Evolutionary conservation across 768 basidiomycete species (phyloP).

Genomic region (Neoboletus brunneissimus): DNA sequence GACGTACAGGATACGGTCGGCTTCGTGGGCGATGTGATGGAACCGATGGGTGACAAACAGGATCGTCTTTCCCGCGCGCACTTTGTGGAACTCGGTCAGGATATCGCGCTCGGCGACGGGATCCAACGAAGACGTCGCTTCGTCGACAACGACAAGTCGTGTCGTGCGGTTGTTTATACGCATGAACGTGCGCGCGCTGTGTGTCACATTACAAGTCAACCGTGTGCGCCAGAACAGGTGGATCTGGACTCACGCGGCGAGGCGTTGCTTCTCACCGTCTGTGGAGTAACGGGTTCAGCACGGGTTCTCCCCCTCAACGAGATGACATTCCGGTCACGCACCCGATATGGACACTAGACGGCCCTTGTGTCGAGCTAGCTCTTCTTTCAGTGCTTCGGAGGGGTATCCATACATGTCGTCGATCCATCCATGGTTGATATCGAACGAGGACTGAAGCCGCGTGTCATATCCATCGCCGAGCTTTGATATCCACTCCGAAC

Average conservation of each 20-base stretch:
- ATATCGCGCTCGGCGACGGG: slow-evolving; percentile 51
- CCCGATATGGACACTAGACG: slow-evolving; percentile 23
- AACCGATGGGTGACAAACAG: slow-evolving; percentile 58
- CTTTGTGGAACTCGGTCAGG: slow-evolving; percentile 37
- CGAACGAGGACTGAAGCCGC: slow-evolving; percentile 30
- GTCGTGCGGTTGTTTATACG: slow-evolving; percentile 31
- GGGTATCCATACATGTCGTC: slow-evolving; percentile 18
- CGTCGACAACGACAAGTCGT: slow-evolving; percentile 53
- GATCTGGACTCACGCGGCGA: slow-evolving; percentile 42
- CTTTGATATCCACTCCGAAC: slow-evolving; percentile 33
- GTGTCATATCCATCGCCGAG: slow-evolving; percentile 31
- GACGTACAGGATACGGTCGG: slow-evolving; percentile 53
- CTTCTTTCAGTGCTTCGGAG: slow-evolving; percentile 21
- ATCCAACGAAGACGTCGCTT: slow-evolving; percentile 58
- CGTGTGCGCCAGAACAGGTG: not conserved
- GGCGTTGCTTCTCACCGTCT: slow-evolving; percentile 48
- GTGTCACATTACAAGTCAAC: not conserved
- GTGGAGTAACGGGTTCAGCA: not conserved
- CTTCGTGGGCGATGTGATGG: slow-evolving; percentile 45
- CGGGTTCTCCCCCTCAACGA: slow-evolving; percentile 1
- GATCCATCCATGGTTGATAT: slow-evolving; percentile 18
- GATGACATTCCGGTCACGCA: slow-evolving; percentile 1
- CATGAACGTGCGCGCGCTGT: slow-evolving; percentile 48
- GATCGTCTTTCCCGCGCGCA: slow-evolving; percentile 48
- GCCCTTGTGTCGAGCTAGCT: slow-evolving; percentile 23